phyloP scores from a whole-genome alignment of 2,329 filamentous ascomycete species.

The Pyrenochaeta sp. region DNA sequence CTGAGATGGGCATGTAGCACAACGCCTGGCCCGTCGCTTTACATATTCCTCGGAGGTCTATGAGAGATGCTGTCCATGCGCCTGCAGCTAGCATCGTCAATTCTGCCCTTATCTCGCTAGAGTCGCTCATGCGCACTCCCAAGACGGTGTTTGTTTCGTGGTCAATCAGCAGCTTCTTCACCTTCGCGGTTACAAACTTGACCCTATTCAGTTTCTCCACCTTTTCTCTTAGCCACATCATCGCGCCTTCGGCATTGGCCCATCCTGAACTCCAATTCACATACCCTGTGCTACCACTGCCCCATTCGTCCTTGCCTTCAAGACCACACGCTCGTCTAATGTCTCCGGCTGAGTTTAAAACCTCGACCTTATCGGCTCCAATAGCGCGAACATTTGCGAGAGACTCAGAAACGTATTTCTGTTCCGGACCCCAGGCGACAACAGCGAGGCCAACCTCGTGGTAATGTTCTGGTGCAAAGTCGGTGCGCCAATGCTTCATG shows the following conservation, averaged over 20 bases:
- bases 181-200: constrained; percentile 60
- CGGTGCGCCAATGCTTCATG: constrained; percentile 73
- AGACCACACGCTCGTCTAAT: constrained; percentile 52
- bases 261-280: constrained; percentile 79
- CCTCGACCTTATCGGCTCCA: constrained; percentile 51
- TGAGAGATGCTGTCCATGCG: constrained; percentile 81
- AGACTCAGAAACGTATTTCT: constrained; percentile 51
- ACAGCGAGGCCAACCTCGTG: constrained; percentile 74
- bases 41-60: constrained; percentile 79
- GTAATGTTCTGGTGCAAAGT: constrained; percentile 72
- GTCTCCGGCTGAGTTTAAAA: constrained; percentile 48
- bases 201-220: constrained; percentile 65
- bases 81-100: constrained; percentile 84
- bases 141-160: constrained; percentile 52
- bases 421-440: constrained; percentile 62
- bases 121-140: constrained; percentile 66
- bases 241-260: constrained; percentile 77
- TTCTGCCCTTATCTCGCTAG: constrained; percentile 66
- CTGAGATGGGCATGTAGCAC: constrained; percentile 77
- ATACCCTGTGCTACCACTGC: constrained; percentile 71
- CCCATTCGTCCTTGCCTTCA: constrained; percentile 49
- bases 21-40: constrained; percentile 84
- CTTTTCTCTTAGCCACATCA: constrained; percentile 68
- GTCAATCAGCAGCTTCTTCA: constrained; percentile 53
- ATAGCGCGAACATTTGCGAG: constrained; percentile 46